Evolutionary conservation across 129 eudicot species (phyloP).

Genomic region (Artemisia tridentata): DNA sequence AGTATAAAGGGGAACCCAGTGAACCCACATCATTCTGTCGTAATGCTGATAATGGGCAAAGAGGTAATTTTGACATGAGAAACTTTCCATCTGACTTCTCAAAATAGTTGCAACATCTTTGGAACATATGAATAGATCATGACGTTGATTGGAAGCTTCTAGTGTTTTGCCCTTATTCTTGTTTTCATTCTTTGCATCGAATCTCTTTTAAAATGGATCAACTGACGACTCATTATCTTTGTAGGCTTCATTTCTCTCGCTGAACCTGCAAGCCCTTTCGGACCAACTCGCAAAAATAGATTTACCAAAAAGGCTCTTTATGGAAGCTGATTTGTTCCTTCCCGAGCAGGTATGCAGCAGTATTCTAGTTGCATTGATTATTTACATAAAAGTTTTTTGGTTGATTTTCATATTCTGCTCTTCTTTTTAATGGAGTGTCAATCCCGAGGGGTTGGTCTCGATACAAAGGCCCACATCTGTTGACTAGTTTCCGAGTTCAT

Average conservation of each 20-base stretch:
- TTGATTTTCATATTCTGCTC: not conserved
- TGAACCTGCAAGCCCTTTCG: slow-evolving; percentile 58
- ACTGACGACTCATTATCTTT: slow-evolving; percentile 10
- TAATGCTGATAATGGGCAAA: too few relatives aligned
- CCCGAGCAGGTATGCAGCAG: slow-evolving; percentile 53
- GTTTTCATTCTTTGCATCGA: not conserved
- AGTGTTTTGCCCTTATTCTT: not conserved
- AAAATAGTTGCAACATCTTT: too few relatives aligned
- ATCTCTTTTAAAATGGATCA: not conserved
- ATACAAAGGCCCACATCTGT: not conserved
- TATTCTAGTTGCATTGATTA: not conserved
- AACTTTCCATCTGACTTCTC: too few relatives aligned
- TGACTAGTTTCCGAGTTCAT: not conserved
- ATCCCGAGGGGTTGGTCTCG: not conserved
- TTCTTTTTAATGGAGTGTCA: not conserved
- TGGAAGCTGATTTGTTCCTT: slow-evolving; percentile 61
- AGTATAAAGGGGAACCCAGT: too few relatives aligned
- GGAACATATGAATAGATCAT: not conserved
- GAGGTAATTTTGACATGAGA: too few relatives aligned
- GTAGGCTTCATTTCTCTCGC: slow-evolving; percentile 71
- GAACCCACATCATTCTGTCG: too few relatives aligned
- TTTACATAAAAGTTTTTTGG: not conserved
- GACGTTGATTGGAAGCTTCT: not conserved
- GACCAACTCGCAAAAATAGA: slow-evolving; percentile 66
- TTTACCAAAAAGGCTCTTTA: slow-evolving; percentile 44